These are phyloP conservation scores for Solanum chacoense DNA, from an alignment of 305 asterid species.

Conservation along the genomic window DNA sequence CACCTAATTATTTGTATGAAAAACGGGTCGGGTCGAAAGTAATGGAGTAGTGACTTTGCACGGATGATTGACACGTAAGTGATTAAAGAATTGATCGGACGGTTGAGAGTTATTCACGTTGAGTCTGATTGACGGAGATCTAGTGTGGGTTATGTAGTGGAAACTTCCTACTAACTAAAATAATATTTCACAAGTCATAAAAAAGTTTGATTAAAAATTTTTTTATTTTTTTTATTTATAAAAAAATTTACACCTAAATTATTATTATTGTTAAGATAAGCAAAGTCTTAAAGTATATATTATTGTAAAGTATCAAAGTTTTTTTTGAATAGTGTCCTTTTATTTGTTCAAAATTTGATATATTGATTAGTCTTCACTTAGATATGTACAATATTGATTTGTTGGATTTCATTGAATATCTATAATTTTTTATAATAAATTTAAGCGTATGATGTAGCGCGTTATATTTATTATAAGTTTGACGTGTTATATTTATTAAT, in stretches of 20 bases:
- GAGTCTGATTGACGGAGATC: slow-evolving; percentile 1
- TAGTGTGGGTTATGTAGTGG: background rate
- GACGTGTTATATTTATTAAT: background rate
- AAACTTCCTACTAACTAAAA: background rate
- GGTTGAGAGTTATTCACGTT: background rate
- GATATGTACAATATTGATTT: background rate
- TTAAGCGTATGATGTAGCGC: background rate
- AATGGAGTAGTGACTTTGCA: background rate
- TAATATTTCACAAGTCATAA: background rate
- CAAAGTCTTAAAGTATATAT: background rate
- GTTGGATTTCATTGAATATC: background rate
- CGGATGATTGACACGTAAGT: background rate
- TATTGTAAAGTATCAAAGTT: background rate
- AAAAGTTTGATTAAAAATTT: background rate
- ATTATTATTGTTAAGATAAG: background rate
- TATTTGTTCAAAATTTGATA: background rate
- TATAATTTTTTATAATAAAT: background rate
- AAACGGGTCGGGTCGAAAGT: background rate
- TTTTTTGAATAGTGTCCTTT: background rate
- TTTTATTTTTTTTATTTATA: background rate
- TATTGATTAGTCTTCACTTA: background rate
- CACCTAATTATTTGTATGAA: background rate
- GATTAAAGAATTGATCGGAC: background rate
- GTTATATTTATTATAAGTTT: background rate
- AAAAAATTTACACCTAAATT: background rate